phyloP scores from a whole-genome alignment of 2,329 filamentous ascomycete species.

The Xylaria sp. region DNA sequence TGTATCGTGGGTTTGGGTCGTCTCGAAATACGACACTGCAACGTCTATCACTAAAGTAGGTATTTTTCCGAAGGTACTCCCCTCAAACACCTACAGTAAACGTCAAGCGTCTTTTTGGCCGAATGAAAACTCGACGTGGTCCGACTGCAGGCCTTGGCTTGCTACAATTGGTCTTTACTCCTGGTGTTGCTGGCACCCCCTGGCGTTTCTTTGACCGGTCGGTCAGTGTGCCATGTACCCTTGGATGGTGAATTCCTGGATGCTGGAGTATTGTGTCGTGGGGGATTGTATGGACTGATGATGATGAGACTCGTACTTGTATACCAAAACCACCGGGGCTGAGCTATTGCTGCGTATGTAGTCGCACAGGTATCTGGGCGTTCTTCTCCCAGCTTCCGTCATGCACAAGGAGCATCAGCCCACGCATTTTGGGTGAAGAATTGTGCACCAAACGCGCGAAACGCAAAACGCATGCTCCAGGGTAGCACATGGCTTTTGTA shows the following conservation, averaged over 20 bases:
- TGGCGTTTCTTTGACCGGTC: conserved; percentile 36
- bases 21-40: not conserved
- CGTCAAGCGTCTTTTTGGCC: conserved; percentile 30
- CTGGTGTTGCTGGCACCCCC: conserved; percentile 24
- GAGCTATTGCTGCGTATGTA: not conserved
- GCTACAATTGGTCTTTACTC: conserved; percentile 24
- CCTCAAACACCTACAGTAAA: conserved; percentile 27
- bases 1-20: not conserved
- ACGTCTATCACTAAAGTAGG: not conserved
- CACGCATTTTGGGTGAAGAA: not conserved
- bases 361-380: not conserved
- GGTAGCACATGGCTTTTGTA: conserved; percentile 29
- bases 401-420: conserved; percentile 9
- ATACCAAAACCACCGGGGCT: conserved; percentile 18
- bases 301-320: conserved; percentile 16
- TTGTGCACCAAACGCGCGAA: conserved; percentile 1
- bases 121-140: conserved; percentile 29
- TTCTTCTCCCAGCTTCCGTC: not conserved
- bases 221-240: conserved; percentile 29
- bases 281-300: conserved; percentile 8
- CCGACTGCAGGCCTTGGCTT: conserved; percentile 35
- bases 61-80: conserved; percentile 11
- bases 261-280: not conserved
- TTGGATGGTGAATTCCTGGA: conserved; percentile 8
- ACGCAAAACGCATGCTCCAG: conserved; percentile 14